Conservation (phyloP, 1,284 basidiomycete species). For the Peniophora sp. region DNA sequence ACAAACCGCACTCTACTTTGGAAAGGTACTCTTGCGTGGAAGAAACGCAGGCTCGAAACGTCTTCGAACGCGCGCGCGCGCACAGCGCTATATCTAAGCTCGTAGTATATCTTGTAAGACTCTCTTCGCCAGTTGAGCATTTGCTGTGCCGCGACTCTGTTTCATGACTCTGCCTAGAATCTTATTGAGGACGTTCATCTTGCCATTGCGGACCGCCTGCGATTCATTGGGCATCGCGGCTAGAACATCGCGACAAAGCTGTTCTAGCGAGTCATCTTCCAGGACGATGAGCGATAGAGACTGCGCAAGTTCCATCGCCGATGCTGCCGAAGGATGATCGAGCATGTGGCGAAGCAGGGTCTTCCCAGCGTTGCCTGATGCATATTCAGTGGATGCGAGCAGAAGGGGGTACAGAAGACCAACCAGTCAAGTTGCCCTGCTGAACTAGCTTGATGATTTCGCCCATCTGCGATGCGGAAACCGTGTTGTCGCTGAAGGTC, state of each 20-base stretch:
- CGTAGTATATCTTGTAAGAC: constrained; percentile 34
- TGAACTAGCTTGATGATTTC: constrained; percentile 77
- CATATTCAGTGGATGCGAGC: constrained; percentile 3
- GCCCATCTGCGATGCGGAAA: constrained; percentile 61
- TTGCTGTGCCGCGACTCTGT: constrained; percentile 69
- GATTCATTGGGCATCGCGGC: constrained; percentile 64
- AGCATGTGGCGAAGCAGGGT: constrained; percentile 60
- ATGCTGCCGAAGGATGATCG: constrained; percentile 28
- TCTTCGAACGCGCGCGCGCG: no score
- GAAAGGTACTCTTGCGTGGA: no score
- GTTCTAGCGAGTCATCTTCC: constrained; percentile 30
- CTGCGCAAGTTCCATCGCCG: constrained; percentile 37
- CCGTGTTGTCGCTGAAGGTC: constrained; percentile 53
- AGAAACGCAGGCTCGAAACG: no score
- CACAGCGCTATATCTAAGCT: no score
- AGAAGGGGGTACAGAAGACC: constrained; percentile 7
- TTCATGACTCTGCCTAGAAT: constrained; percentile 91
- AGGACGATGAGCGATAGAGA: constrained; percentile 40
- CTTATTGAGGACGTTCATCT: constrained; percentile 78
- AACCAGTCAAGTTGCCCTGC: constrained; percentile 59
- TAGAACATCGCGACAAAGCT: constrained; percentile 60
- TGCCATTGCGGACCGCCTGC: constrained; percentile 63
- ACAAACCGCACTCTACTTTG: no score
- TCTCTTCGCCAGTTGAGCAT: constrained; percentile 45
- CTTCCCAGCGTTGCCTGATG: constrained; percentile 63